Percentiles rank a stretch among this genome's conserved stretches.
Evolutionary conservation across 805 yeast genomes (phyloP).

Genomic region (Cyberlindnera mycetangii): DNA sequence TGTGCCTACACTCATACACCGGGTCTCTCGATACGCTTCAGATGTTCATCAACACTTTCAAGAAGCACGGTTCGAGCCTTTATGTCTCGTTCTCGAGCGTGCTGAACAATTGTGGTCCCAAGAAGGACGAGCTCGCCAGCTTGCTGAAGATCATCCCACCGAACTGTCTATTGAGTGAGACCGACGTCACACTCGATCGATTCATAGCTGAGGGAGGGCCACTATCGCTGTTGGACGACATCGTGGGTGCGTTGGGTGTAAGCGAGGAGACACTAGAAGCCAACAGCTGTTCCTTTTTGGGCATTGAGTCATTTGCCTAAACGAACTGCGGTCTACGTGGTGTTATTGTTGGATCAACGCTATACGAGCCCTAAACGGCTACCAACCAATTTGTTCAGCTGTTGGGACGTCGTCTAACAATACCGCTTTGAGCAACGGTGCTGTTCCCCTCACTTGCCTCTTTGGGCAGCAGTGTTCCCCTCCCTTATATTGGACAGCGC

Average conservation of each 20-base stretch:
- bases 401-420: neutral
- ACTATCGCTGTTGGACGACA: conserved; percentile 1
- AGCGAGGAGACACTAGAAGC: neutral
- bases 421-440: neutral
- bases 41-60: conserved; percentile 36
- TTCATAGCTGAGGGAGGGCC: conserved; percentile 9
- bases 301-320: conserved; percentile 1
- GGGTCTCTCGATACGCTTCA: conserved; percentile 74
- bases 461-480: conserved; percentile 1
- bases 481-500: neutral
- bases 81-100: conserved; percentile 16
- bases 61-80: conserved; percentile 6
- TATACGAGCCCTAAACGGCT: neutral
- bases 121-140: conserved; percentile 3
- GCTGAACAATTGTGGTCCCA: conserved; percentile 13
- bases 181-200: conserved; percentile 22
- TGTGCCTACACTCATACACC: conserved; percentile 81
- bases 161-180: conserved; percentile 19
- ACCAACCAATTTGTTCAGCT: neutral
- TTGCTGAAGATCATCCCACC: conserved; percentile 4
- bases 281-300: conserved; percentile 6
- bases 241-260: conserved; percentile 1
- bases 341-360: neutral
- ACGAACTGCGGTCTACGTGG: too few species aligned
- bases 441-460: conserved; percentile 3